phyloP scores from a whole-genome alignment of 2,329 filamentous ascomycete species.

The Talaromyces sp. region DNA sequence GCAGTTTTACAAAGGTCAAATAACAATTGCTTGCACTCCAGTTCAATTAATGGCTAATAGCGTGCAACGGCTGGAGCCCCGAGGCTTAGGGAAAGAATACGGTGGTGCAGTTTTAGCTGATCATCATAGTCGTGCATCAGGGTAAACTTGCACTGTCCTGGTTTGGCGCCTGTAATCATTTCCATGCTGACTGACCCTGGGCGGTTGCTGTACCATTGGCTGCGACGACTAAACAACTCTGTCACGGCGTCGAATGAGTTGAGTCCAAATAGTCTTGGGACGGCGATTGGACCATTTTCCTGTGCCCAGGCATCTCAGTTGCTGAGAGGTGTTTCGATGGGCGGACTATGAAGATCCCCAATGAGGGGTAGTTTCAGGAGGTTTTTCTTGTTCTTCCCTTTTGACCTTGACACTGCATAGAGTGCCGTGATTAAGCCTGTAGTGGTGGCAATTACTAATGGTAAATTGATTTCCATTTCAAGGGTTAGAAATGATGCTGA shows the following conservation, averaged over 20 bases:
- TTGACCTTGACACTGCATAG: neutral
- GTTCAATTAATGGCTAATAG: neutral
- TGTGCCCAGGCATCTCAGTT: neutral
- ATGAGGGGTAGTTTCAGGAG: neutral
- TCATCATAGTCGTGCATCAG: neutral
- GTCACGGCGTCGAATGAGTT: neutral
- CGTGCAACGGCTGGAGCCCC: neutral
- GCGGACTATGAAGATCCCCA: neutral
- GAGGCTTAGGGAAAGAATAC: neutral
- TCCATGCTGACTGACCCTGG: neutral
- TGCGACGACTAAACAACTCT: neutral
- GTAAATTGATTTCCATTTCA: neutral
- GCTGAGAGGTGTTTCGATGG: neutral
- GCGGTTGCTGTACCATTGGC: neutral
- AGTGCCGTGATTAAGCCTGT: neutral
- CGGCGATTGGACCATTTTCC: neutral
- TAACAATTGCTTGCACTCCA: neutral
- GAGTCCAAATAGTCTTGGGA: neutral
- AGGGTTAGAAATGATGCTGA: neutral
- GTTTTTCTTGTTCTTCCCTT: neutral
- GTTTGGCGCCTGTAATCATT: constrained; percentile 21
- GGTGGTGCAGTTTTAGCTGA: neutral
- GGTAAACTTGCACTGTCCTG: neutral
- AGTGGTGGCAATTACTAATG: neutral
- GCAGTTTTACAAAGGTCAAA: neutral